Evolutionary conservation across 2,329 filamentous ascomycete genomes (phyloP).

Genomic region (Drechslerella stenobrocha): DNA sequence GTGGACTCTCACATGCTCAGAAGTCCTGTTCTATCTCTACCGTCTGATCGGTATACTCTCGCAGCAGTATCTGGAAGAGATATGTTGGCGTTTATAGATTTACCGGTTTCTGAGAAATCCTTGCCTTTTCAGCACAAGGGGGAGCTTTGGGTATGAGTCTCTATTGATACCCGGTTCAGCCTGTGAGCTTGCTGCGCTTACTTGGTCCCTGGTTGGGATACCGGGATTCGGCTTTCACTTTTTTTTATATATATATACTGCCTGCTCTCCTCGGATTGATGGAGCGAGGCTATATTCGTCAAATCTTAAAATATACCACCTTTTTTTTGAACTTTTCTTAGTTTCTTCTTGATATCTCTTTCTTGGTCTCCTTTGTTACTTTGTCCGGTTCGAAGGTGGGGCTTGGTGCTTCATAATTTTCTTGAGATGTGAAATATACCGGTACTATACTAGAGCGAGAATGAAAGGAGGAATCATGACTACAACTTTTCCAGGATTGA

Average conservation of each 20-base stretch:
- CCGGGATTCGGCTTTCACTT: background rate
- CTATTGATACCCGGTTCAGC: conserved; percentile 1
- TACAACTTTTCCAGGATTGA: no score
- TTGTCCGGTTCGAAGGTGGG: conserved; percentile 21
- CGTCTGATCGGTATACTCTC: conserved; percentile 13
- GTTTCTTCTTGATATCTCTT: conserved; percentile 11
- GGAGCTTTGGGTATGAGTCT: background rate
- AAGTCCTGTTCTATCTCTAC: conserved; percentile 43
- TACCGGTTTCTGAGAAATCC: conserved; percentile 30
- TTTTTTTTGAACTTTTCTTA: conserved; percentile 6
- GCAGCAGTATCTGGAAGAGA: conserved; percentile 14
- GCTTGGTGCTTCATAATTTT: conserved; percentile 27
- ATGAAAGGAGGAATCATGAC: conserved; percentile 14
- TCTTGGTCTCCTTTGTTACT: conserved; percentile 24
- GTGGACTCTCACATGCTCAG: conserved; percentile 31
- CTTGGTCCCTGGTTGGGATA: background rate
- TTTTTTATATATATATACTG: conserved; percentile 6
- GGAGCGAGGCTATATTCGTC: conserved; percentile 4
- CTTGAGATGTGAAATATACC: conserved; percentile 36
- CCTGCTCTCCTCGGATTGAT: conserved; percentile 12
- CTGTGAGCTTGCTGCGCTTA: background rate
- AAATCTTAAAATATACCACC: conserved; percentile 24
- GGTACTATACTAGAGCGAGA: conserved; percentile 25
- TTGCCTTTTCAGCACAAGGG: background rate
- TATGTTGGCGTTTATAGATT: conserved; percentile 47